phyloP scores from a whole-genome alignment of 306 rosid species.

The Prunus davidiana region DNA sequence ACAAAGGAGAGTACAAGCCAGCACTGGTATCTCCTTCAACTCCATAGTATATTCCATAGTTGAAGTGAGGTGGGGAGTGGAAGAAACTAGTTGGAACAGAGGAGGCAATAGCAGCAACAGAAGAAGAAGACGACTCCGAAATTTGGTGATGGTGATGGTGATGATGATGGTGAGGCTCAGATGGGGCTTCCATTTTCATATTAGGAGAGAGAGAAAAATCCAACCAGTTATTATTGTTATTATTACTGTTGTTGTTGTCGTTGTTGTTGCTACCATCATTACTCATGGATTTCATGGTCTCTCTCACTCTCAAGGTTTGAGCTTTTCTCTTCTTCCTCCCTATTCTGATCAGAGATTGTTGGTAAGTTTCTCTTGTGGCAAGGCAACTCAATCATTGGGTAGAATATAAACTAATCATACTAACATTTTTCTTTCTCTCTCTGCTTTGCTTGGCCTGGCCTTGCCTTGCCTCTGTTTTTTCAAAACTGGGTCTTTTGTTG shows the following conservation, averaged over 20 bases:
- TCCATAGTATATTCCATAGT: conserved; percentile 60
- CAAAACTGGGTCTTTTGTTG: conserved; percentile 35
- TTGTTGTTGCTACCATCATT: conserved; percentile 42
- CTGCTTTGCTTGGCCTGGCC: neutral
- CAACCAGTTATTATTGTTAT: conserved; percentile 58
- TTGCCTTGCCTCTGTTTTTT: conserved; percentile 15
- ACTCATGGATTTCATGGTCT: conserved; percentile 52
- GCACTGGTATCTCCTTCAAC: conserved; percentile 49
- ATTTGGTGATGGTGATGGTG: conserved; percentile 22
- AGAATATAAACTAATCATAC: conserved; percentile 40
- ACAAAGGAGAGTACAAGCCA: conserved; percentile 47
- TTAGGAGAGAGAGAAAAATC: conserved; percentile 74
- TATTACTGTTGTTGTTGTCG: conserved; percentile 30
- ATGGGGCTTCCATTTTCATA: conserved; percentile 43
- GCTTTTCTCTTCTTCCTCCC: neutral
- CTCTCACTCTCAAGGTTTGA: conserved; percentile 9
- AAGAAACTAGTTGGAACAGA: conserved; percentile 40
- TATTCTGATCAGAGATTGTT: conserved; percentile 17
- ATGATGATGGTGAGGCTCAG: conserved; percentile 29
- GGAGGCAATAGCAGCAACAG: conserved; percentile 20
- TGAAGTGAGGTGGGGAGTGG: conserved; percentile 40
- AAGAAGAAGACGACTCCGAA: conserved; percentile 32
- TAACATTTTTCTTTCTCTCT: conserved; percentile 6
- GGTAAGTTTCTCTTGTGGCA: conserved; percentile 31
- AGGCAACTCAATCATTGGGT: conserved; percentile 52